Conservation (phyloP, 1,139 yeast species). For the Taphrina communis region DNA sequence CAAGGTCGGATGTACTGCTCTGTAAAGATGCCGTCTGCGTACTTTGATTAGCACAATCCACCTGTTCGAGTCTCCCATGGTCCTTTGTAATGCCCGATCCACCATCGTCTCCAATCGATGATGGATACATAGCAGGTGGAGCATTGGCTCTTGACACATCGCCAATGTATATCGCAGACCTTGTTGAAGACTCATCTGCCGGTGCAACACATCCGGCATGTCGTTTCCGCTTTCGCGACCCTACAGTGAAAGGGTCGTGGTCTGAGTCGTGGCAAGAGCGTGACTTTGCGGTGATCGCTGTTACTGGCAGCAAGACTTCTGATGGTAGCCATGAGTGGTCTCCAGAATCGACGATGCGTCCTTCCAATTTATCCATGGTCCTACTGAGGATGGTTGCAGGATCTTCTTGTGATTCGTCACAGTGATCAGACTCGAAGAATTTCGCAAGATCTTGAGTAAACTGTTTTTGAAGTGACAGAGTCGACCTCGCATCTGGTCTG, state of each 20-base stretch:
- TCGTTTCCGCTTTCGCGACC: conserved; percentile 6
- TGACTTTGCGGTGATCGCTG: not conserved
- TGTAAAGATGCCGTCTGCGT: not conserved
- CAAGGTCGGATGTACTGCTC: not conserved
- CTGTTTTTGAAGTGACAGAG: not conserved
- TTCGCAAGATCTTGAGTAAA: conserved; percentile 2
- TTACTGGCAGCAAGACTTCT: not conserved
- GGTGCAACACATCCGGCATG: conserved; percentile 5
- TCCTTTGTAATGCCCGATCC: not conserved
- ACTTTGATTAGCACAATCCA: not conserved
- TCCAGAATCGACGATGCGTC: not conserved
- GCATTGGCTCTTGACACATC: not conserved
- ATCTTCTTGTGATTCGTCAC: conserved; percentile 16
- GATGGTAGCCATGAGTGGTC: not conserved
- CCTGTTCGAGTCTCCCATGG: not conserved
- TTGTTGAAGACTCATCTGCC: not conserved
- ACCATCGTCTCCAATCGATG: not conserved
- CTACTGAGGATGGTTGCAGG: not conserved
- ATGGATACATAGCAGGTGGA: not conserved
- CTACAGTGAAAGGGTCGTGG: not conserved
- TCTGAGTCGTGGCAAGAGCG: not conserved
- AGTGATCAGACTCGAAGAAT: conserved; percentile 7
- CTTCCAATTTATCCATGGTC: conserved; percentile 23
- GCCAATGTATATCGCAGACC: not conserved
- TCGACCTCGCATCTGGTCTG: not conserved